phyloP scores from a whole-genome alignment of 2,329 filamentous ascomycete genomes.

The Talaromyces sp. region DNA sequence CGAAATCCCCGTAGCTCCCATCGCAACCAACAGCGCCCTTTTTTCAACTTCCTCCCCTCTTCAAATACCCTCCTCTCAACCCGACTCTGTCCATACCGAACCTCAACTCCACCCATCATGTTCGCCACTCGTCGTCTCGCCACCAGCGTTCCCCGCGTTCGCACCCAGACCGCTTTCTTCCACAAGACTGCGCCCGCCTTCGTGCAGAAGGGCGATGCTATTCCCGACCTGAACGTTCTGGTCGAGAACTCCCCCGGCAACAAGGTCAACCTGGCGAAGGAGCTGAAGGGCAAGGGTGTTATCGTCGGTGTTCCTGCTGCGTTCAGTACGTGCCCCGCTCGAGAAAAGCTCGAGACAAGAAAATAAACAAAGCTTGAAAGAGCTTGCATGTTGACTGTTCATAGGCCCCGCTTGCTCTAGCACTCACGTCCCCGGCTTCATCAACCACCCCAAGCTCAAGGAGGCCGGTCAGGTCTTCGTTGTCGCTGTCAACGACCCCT shows the following conservation, averaged over 20 bases:
- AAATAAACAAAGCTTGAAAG: background rate
- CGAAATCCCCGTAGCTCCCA: slow-evolving; percentile 18
- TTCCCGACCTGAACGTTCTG: slow-evolving; percentile 77
- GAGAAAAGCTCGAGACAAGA: background rate
- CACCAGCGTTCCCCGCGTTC: slow-evolving; percentile 33
- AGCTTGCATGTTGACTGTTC: slow-evolving; percentile 12
- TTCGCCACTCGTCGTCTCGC: slow-evolving; percentile 43
- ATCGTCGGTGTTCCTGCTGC: slow-evolving; percentile 85
- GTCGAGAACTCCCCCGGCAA: slow-evolving; percentile 86
- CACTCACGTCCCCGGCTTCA: slow-evolving; percentile 81
- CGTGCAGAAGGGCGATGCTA: slow-evolving; percentile 76
- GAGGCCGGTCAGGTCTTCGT: slow-evolving; percentile 84
- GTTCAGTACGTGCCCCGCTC: slow-evolving; percentile 58
- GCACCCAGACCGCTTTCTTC: slow-evolving; percentile 39
- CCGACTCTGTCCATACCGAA: background rate
- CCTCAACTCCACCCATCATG: slow-evolving; percentile 28
- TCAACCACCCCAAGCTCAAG: slow-evolving; percentile 76
- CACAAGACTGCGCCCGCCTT: slow-evolving; percentile 44
- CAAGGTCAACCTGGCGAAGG: slow-evolving; percentile 82
- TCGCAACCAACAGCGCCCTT: background rate
- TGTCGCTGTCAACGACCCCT: slow-evolving; percentile 89
- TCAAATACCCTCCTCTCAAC: background rate
- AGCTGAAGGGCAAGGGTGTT: slow-evolving; percentile 75
- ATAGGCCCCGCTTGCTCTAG: slow-evolving; percentile 63
- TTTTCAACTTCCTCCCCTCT: background rate